Percentiles rank a stretch among this genome's conserved stretches.
phyloP scores from a whole-genome alignment of 768 basidiomycete genomes.

The Tricholomella constricta region DNA sequence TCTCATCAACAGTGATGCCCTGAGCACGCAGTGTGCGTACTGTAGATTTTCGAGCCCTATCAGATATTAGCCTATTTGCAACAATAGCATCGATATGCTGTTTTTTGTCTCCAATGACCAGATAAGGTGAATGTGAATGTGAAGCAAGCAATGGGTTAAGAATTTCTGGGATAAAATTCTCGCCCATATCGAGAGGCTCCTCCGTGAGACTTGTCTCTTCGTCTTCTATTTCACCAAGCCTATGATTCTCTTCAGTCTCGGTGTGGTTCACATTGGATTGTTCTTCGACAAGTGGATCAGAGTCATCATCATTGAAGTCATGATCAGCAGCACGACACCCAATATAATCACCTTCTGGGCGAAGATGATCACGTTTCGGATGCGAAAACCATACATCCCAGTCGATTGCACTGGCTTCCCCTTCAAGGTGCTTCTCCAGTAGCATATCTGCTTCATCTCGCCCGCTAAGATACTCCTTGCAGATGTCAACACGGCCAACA shows the following conservation, averaged over 20 bases:
- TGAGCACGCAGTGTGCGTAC: neutral
- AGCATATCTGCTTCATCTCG: neutral
- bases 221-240: too few relatives aligned
- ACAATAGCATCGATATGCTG: neutral
- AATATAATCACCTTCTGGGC: neutral
- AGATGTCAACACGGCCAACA: too few relatives aligned
- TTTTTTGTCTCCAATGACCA: neutral
- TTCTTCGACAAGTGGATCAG: neutral
- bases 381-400: neutral
- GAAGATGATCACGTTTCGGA: neutral
- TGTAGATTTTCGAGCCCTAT: neutral
- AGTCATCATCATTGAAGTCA: neutral
- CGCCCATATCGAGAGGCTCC: neutral
- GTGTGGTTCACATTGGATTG: neutral
- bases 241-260: neutral
- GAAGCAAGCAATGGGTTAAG: neutral
- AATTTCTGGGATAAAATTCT: neutral
- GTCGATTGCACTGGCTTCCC: neutral
- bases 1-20: neutral
- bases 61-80: neutral
- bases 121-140: neutral
- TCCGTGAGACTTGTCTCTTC: too few relatives aligned
- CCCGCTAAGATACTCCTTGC: neutral
- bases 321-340: neutral
- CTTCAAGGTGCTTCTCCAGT: neutral